Conservation (phyloP, 2,329 filamentous ascomycete species). For the Gaeumannomyces tritici region DNA sequence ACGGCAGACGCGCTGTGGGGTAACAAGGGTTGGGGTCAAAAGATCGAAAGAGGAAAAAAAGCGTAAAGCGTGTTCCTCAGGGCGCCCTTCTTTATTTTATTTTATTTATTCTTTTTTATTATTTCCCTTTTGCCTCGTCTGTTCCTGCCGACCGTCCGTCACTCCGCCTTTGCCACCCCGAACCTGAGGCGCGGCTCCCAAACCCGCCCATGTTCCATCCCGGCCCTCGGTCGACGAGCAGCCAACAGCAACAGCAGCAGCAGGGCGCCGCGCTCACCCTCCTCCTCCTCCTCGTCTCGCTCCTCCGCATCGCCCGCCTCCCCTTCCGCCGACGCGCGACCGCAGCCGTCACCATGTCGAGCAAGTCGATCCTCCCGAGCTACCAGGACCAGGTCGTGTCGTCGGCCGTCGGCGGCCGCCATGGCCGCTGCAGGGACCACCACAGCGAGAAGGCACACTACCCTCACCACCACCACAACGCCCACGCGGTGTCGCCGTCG, state of each 20-base stretch:
- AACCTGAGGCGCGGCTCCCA: not conserved
- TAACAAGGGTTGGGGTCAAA: not conserved
- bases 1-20: not conserved
- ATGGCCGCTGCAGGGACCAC: not conserved
- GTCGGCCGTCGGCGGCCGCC: not conserved
- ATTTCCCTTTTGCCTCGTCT: not conserved
- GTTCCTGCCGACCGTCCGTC: not conserved
- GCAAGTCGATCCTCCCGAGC: conserved; percentile 4
- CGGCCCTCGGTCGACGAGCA: not conserved
- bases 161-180: not conserved
- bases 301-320: not conserved
- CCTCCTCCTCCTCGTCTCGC: not conserved
- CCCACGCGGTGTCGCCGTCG: not conserved
- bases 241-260: not conserved
- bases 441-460: not conserved
- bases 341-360: not conserved
- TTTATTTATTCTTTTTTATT: not conserved
- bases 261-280: not conserved
- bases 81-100: not conserved
- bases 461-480: not conserved
- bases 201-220: not conserved
- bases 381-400: not conserved
- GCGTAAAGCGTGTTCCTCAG: not conserved
- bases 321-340: not conserved
- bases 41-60: not conserved